Evolutionary conservation across 805 yeast genomes (phyloP), one percentile per base, ranked within the genome.

Genomic region (Starmerella gropengiesseri): DNA sequence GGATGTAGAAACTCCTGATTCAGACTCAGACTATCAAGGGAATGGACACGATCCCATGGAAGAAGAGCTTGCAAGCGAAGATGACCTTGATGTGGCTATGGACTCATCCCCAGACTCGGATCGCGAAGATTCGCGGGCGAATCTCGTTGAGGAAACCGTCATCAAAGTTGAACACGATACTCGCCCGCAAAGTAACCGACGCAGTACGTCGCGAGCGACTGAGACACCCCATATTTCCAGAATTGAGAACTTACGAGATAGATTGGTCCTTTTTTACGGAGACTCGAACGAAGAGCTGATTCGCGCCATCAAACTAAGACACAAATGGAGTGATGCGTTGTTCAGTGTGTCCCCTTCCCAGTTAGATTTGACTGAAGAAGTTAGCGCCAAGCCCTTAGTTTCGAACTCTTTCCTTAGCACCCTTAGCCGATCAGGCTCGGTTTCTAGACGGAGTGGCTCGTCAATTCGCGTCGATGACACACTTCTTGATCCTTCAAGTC

Each of bases 241-340:
- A n/a, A 23, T 26, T 12, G 62, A 68, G 3, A 59, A 67, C 5
- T 56, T 70, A 12, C 65, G 64, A 36, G 75, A 70, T 27, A 64
- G 69, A 37, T 50, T 69, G 30, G 56, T 54, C 27, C 58, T 68
- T 31, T 53, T 70, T 38, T 77, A 68, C 55, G 87, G 87, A 0
- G 54, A 60, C 21, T 69, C 74, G 49, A 66, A 64, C 28, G 57
- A 56, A 1, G 66, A 66, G 40, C 63, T 73, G 31, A 57, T 70
- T 9, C 57, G 59, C 14, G 58, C 73, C 3, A 59, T 73, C 4
- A 58, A 65, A 19, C 63, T 68, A 28, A 70, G 78, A 45, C 65
- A 62, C 14, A 60, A 59, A 4, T 78, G 80, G 75, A 75, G 73
- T 27, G 58, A 58, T 1, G 58, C 63, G 21, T 48, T 73, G 29